These are phyloP conservation scores for Trichoderma reesei DNA, from an alignment of 495 filamentous ascomycete genomes.

Conservation along the genomic window DNA sequence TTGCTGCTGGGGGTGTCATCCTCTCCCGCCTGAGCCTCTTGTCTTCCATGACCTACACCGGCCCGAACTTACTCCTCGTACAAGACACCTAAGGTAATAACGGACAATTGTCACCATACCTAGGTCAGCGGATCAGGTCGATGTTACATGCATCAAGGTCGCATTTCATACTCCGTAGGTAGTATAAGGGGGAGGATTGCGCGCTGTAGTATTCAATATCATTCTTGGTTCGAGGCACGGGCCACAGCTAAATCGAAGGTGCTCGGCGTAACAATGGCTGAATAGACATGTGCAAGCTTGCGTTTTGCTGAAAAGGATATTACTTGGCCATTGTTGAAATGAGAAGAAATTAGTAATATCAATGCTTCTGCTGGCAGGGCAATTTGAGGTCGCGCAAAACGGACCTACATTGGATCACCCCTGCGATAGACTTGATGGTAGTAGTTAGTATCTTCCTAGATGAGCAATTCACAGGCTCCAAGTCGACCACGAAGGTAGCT, in stretches of 20 bases:
- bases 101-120: not conserved
- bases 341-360: too few relatives aligned
- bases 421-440: too few relatives aligned
- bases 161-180: not conserved
- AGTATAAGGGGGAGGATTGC: not conserved
- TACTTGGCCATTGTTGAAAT: not conserved
- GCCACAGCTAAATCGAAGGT: not conserved
- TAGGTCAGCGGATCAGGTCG: not conserved
- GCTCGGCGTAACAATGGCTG: not conserved
- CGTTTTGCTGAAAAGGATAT: not conserved
- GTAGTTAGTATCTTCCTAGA: too few relatives aligned
- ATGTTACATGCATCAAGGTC: not conserved
- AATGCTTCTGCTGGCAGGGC: too few relatives aligned
- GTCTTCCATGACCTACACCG: too few relatives aligned
- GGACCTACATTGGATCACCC: too few relatives aligned
- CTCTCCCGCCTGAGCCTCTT: not conserved
- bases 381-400: too few relatives aligned
- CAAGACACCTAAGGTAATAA: too few relatives aligned
- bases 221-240: not conserved
- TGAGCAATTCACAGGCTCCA: too few relatives aligned
- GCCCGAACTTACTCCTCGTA: too few relatives aligned
- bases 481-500: too few relatives aligned
- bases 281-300: not conserved
- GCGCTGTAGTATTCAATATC: not conserved
- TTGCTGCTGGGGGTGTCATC: not conserved